A percentile compares a stretch with the other conserved stretches of the same genome.
phyloP scores from a whole-genome alignment of 2,329 filamentous ascomycete species.

The Gnomoniopsis sp. region DNA sequence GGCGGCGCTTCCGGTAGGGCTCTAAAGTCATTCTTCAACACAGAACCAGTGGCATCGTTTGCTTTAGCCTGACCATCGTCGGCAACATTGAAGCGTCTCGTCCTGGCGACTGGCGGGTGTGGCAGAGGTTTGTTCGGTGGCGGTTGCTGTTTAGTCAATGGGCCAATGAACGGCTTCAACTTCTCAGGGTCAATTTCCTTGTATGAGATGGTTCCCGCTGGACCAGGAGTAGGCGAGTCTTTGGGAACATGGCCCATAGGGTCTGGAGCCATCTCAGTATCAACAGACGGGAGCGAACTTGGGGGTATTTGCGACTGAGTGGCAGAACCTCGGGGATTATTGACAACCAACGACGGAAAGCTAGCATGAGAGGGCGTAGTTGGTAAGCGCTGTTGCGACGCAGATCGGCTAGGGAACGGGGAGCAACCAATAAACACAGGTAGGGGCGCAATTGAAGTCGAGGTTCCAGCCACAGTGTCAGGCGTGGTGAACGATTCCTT shows the following conservation, averaged over 20 bases:
- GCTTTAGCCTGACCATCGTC: neutral
- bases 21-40: too few relatives aligned
- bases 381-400: neutral
- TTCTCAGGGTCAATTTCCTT: neutral
- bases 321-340: neutral
- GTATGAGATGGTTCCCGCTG: neutral
- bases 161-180: conserved; percentile 8
- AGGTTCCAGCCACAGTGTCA: neutral
- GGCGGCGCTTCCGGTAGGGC: neutral
- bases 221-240: neutral
- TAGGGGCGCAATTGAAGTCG: neutral
- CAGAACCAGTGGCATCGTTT: neutral
- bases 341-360: neutral
- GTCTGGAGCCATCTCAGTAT: neutral
- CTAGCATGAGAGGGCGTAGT: too few relatives aligned
- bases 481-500: neutral
- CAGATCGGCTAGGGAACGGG: neutral
- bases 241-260: neutral
- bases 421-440: neutral
- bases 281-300: neutral
- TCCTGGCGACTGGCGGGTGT: neutral
- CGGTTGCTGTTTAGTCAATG: conserved; percentile 4
- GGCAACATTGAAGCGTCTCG: neutral
- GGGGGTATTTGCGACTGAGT: neutral
- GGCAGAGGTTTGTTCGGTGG: conserved; percentile 6